Conservation (phyloP, 148 eudicot genomes). For the Pharnaceum exiguum region DNA sequence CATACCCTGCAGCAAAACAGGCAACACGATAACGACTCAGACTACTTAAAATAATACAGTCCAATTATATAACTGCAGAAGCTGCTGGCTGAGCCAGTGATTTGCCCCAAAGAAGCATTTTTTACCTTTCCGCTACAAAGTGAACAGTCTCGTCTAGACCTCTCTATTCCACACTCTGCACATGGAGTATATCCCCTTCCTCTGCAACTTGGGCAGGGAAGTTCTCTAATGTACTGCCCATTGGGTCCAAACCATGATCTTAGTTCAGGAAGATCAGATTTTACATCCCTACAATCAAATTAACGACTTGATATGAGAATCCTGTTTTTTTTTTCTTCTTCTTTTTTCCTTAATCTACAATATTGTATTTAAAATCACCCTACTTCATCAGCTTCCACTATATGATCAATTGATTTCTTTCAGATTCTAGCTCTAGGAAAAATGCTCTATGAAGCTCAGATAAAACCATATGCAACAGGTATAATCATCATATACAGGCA, state of each 20-base stretch:
- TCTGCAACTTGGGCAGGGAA: constrained; percentile 95
- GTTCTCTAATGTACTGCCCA: constrained; percentile 88
- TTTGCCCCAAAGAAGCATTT: not conserved
- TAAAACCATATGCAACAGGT: too few species aligned
- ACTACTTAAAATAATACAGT: too few species aligned
- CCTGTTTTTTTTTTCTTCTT: not conserved
- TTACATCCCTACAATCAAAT: constrained; percentile 43
- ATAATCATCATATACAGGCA: too few species aligned
- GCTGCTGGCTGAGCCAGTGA: too few species aligned
- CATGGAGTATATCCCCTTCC: constrained; percentile 96
- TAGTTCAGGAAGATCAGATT: constrained; percentile 40
- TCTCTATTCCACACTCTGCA: constrained; percentile 79
- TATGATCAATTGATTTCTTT: too few species aligned
- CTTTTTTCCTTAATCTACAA: not conserved
- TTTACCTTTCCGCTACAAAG: constrained; percentile 80
- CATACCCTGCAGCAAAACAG: constrained; percentile 53
- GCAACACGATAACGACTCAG: too few species aligned
- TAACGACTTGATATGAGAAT: too few species aligned
- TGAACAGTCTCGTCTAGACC: constrained; percentile 75
- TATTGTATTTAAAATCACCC: too few species aligned
- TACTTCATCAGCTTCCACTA: too few species aligned
- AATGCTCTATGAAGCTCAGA: too few species aligned
- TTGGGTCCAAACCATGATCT: constrained; percentile 99
- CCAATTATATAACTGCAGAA: too few species aligned
- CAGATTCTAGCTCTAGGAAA: too few species aligned